Conservation (phyloP, 106 monocot genomes). For the Cymbidium sinense region DNA sequence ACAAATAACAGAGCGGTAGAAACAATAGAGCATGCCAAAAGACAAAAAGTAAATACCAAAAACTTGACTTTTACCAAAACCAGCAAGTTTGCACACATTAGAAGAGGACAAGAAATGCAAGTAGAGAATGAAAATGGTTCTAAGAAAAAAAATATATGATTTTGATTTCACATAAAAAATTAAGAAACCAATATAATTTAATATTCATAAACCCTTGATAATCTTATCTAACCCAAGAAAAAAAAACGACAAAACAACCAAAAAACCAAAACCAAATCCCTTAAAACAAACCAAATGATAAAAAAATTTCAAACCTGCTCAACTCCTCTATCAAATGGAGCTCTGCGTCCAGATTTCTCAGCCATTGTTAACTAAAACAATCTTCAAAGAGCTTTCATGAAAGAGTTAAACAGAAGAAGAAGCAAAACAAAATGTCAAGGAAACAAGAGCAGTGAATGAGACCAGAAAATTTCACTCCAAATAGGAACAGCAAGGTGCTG, state of each 20-base stretch:
- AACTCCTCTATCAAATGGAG: constrained; percentile 35
- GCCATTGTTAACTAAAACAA: constrained; percentile 14
- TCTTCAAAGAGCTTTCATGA: constrained; percentile 7
- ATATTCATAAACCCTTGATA: too few species aligned
- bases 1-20: neutral
- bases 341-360: constrained; percentile 34
- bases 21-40: neutral
- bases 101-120: neutral
- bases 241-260: too few species aligned
- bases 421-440: constrained; percentile 8
- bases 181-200: too few species aligned
- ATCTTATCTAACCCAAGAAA: too few species aligned
- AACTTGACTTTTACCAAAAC: neutral
- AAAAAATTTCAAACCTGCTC: constrained; percentile 35
- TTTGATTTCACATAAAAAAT: too few species aligned
- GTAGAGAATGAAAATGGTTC: neutral
- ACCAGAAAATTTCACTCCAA: neutral
- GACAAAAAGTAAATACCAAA: neutral
- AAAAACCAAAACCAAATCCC: neutral
- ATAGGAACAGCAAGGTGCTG: constrained; percentile 11
- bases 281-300: neutral
- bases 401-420: constrained; percentile 5
- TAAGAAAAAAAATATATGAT: too few species aligned
- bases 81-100: too few species aligned
- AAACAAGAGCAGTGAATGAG: neutral